Evolutionary conservation across 2,329 filamentous ascomycete genomes (phyloP), one percentile per base, ranked within the genome.

Genomic region (Macroventuria anomochaeta): DNA sequence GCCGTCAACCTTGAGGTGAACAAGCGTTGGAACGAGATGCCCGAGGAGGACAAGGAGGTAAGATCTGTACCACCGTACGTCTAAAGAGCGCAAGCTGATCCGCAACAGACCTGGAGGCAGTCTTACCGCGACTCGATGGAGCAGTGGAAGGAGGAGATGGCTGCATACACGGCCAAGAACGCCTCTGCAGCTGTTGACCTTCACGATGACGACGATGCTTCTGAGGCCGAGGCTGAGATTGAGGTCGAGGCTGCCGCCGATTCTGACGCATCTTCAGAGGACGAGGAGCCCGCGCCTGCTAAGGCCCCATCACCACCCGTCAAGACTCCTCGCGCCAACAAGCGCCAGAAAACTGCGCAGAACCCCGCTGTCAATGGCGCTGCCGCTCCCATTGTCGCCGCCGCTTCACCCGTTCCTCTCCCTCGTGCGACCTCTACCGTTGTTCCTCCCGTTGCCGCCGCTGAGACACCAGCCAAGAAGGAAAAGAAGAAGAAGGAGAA

Each of bases 1-100:
- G 91, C 93, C 53, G 90, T 97, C 41, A 89, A 92, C 71, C 86
- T 90, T 55, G 92, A 96, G 76, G 91, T 92, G 33, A 93, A 91
- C 70, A 86, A 87, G 66, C 85, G 93, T 68, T 97, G 93, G 93
- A 84, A 87, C 57, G 83, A 85, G 61, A 91, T 97, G 88, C 80
- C 80, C 6, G 82, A 87, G 2, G 76, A 80, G 8, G 88, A 96
- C 78, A 96, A 96, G 69, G 77, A 82, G 74, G 85, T 87, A 73
- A 64, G 78, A 71, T 51, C 8, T 15, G 12, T 29, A 13, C 12
- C 17, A 21, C 11, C 20, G 3, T 25, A 29, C 42, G 10, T 48
- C 15, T n/a, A 10, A n/a, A 12, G 23, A 21, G 2, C 20, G n/a
- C 2, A 11, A 7, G 17, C 46, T 53, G 15, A 46, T 29, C 0